phyloP scores from a whole-genome alignment of 2,329 filamentous ascomycete genomes.

The Fusarium neocosmosporiellum region DNA sequence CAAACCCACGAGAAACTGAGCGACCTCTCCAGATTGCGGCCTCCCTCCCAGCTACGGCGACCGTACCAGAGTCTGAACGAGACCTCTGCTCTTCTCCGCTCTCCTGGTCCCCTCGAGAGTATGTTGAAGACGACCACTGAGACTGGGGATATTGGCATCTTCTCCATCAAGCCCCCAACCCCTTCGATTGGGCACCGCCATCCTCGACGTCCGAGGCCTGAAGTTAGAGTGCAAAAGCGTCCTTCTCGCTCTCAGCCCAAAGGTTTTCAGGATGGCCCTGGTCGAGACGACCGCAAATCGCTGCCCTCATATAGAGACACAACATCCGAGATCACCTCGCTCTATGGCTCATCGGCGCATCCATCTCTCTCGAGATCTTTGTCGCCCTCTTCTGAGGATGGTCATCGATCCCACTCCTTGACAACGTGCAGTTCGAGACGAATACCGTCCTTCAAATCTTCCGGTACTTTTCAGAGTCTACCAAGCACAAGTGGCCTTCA shows the following conservation, averaged over 20 bases:
- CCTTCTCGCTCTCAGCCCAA: slow-evolving; percentile 45
- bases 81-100: slow-evolving; percentile 56
- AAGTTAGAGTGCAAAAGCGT: slow-evolving; percentile 45
- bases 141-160: slow-evolving; percentile 72
- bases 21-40: slow-evolving; percentile 30
- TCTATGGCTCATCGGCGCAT: slow-evolving; percentile 64
- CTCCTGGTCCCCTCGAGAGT: slow-evolving; percentile 67
- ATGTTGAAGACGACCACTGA: slow-evolving; percentile 76
- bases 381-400: slow-evolving; percentile 57
- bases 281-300: slow-evolving; percentile 56
- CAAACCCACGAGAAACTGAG: slow-evolving; percentile 39
- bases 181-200: slow-evolving; percentile 48
- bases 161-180: slow-evolving; percentile 59
- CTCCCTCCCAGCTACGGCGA: slow-evolving; percentile 46
- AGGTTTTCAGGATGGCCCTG: slow-evolving; percentile 46
- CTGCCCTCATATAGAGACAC: slow-evolving; percentile 63
- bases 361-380: slow-evolving; percentile 56
- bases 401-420: slow-evolving; percentile 65
- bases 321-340: slow-evolving; percentile 66
- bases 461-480: slow-evolving; percentile 60
- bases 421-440: slow-evolving; percentile 61
- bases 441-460: slow-evolving; percentile 61
- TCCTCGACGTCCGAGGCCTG: slow-evolving; percentile 43
- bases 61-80: slow-evolving; percentile 59
- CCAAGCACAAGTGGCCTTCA: slow-evolving; percentile 56